Conservation (phyloP, 768 basidiomycete species). For the Filobasidium floriforme region DNA sequence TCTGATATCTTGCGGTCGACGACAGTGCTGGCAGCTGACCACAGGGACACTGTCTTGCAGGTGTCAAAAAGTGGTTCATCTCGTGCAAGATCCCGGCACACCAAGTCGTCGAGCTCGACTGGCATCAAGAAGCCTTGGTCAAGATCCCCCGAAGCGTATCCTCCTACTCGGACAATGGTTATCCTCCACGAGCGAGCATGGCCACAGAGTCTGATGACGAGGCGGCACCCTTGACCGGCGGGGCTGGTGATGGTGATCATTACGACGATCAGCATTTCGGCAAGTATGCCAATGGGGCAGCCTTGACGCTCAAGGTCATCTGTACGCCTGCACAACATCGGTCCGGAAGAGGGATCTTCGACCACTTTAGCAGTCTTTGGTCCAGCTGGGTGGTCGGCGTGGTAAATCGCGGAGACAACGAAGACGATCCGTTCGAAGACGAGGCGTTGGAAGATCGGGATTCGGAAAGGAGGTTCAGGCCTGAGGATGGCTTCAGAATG, state of each 20-base stretch:
- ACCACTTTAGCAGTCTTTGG: constrained; percentile 44
- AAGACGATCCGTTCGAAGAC: constrained; percentile 1
- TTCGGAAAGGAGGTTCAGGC: constrained; percentile 2
- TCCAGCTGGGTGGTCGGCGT: constrained; percentile 41
- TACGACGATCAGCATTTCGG: constrained; percentile 11
- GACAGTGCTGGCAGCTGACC: neutral
- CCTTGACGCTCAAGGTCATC: constrained; percentile 35
- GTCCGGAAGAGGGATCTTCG: constrained; percentile 38
- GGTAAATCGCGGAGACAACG: neutral
- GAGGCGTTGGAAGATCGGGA: neutral
- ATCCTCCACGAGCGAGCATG: constrained; percentile 9
- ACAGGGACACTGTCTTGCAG: constrained; percentile 19
- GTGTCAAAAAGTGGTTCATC: constrained; percentile 40
- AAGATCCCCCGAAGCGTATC: constrained; percentile 22
- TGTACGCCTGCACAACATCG: constrained; percentile 45
- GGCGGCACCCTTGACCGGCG: neutral
- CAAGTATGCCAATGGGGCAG: neutral
- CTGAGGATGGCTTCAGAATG: constrained; percentile 33
- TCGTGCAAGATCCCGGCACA: constrained; percentile 32
- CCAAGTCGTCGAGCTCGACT: constrained; percentile 41
- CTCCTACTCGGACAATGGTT: constrained; percentile 8
- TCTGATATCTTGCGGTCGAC: neutral
- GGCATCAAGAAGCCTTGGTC: constrained; percentile 40
- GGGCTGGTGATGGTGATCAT: too few species aligned
- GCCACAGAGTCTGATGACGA: neutral